Evolutionary conservation across 2,329 filamentous ascomycete genomes (phyloP).

Genomic region (Colletotrichum cereale): DNA sequence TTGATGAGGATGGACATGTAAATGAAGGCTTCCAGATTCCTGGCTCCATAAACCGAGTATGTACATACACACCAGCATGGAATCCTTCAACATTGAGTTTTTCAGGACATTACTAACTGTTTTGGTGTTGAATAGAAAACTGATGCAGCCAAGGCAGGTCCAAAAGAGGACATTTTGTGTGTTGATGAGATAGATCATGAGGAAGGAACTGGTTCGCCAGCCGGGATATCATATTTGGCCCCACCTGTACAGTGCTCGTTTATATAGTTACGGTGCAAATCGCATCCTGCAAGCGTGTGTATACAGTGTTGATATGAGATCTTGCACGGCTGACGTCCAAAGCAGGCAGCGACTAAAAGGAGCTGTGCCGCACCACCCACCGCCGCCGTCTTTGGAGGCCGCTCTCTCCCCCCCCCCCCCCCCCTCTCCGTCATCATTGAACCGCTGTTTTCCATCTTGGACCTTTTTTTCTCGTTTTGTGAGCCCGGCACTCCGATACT

Average conservation of each 20-base stretch:
- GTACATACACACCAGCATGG: too few species aligned
- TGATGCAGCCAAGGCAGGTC: too few species aligned
- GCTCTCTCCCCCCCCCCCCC: background rate
- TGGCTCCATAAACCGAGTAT: too few species aligned
- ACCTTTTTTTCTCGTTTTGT: background rate
- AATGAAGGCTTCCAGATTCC: too few species aligned
- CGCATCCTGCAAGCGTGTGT: too few species aligned
- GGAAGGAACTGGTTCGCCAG: background rate
- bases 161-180: background rate
- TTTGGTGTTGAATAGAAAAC: too few species aligned
- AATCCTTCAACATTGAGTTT: background rate
- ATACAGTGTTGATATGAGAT: background rate
- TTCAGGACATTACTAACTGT: background rate
- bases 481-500: too few species aligned
- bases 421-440: background rate
- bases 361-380: slow-evolving; percentile 24
- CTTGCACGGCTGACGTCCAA: background rate
- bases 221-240: background rate
- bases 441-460: background rate
- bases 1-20: too few species aligned
- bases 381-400: slow-evolving; percentile 4
- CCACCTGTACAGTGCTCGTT: background rate
- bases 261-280: too few species aligned
- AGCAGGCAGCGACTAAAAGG: slow-evolving; percentile 22
- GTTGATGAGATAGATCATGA: too few species aligned